Conservation (phyloP, 2,329 filamentous ascomycete species). For the Juglanconis juglandina region DNA sequence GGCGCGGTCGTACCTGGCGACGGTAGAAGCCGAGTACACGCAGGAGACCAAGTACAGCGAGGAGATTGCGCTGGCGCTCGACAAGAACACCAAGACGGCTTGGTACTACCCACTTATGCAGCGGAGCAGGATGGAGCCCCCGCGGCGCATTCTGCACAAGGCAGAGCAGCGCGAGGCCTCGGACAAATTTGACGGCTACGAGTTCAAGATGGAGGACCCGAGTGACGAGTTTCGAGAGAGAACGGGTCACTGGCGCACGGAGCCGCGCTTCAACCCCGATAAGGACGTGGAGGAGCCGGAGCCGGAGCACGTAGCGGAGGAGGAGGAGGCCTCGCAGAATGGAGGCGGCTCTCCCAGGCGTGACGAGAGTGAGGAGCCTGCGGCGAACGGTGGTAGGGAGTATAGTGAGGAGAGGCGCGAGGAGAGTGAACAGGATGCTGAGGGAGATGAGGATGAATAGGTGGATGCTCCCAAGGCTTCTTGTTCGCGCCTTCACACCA, state of each 20-base stretch:
- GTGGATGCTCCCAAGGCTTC: not conserved
- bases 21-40: slow-evolving; percentile 53
- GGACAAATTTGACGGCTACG: slow-evolving; percentile 53
- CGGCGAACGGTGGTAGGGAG: slow-evolving; percentile 15
- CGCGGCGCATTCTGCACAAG: slow-evolving; percentile 61
- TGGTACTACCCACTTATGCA: slow-evolving; percentile 70
- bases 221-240: slow-evolving; percentile 49
- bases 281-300: slow-evolving; percentile 33
- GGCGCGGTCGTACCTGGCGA: slow-evolving; percentile 62
- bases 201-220: slow-evolving; percentile 54
- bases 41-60: slow-evolving; percentile 60
- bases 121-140: slow-evolving; percentile 58
- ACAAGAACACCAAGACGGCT: slow-evolving; percentile 47
- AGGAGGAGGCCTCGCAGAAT: slow-evolving; percentile 21
- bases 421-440: slow-evolving; percentile 26
- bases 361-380: slow-evolving; percentile 19
- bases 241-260: slow-evolving; percentile 50
- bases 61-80: slow-evolving; percentile 55
- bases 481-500: no score
- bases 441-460: slow-evolving; percentile 29
- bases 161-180: slow-evolving; percentile 47
- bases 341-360: slow-evolving; percentile 13
- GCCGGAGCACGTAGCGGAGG: slow-evolving; percentile 27
- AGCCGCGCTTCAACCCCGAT: slow-evolving; percentile 49
- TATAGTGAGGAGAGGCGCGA: slow-evolving; percentile 15